Evolutionary conservation across 2,329 filamentous ascomycete genomes (phyloP).

Genomic region (Fusarium sp.): DNA sequence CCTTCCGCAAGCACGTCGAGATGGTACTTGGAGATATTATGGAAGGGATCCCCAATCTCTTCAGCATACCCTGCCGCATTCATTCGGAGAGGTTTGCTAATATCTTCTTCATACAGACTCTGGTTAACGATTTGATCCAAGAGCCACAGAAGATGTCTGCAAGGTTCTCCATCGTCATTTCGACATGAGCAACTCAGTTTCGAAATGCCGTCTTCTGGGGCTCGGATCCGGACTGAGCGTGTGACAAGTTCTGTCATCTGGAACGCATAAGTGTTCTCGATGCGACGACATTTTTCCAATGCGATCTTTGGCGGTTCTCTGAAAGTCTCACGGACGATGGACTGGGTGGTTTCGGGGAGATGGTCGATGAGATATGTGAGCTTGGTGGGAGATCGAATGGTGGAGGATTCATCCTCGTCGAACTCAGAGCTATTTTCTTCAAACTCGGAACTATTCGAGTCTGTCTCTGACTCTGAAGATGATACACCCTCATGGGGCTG

Average conservation of each 20-base stretch:
- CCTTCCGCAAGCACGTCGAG: constrained; percentile 64
- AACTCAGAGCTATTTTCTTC: constrained; percentile 49
- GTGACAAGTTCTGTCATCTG: constrained; percentile 67
- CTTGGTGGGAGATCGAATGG: constrained; percentile 55
- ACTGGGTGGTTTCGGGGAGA: constrained; percentile 53
- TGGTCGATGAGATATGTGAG: constrained; percentile 57
- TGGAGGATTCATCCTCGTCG: constrained; percentile 48
- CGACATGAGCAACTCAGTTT: constrained; percentile 62
- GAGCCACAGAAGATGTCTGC: constrained; percentile 66
- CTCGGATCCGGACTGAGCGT: constrained; percentile 63
- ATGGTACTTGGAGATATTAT: constrained; percentile 62
- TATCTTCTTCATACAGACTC: constrained; percentile 56
- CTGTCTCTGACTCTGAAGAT: constrained; percentile 45
- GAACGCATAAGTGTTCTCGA: constrained; percentile 65
- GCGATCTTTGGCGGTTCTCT: constrained; percentile 62
- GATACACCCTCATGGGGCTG: constrained; percentile 41
- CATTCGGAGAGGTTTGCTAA: constrained; percentile 56
- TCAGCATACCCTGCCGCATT: constrained; percentile 57
- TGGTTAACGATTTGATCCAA: constrained; percentile 65
- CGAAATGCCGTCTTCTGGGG: constrained; percentile 54
- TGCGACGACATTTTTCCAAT: constrained; percentile 62
- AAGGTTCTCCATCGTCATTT: constrained; percentile 52
- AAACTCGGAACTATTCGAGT: constrained; percentile 32
- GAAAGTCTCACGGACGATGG: constrained; percentile 59
- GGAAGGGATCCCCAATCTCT: constrained; percentile 62